phyloP scores from a whole-genome alignment of 1,139 yeast species.

The Suhomyces maxii region DNA sequence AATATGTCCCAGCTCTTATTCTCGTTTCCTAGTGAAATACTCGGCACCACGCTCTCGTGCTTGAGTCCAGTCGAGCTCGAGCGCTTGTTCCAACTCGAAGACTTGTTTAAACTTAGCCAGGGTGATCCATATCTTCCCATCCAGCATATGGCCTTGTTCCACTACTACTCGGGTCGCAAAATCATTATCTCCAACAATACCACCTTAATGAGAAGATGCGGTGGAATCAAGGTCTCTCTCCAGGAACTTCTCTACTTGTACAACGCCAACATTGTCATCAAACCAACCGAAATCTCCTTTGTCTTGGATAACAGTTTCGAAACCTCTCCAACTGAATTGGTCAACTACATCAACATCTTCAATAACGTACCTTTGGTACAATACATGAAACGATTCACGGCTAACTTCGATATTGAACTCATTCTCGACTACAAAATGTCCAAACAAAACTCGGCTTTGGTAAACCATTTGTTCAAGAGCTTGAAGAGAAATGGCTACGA shows the following conservation, averaged over 20 bases:
- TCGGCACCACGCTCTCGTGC: constrained; percentile 16
- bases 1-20: constrained; percentile 6
- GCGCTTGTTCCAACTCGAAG: constrained; percentile 15
- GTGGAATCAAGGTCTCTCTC: constrained; percentile 2
- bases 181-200: constrained; percentile 17
- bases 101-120: constrained; percentile 3
- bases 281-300: constrained; percentile 21
- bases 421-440: constrained; percentile 10
- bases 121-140: constrained; percentile 13
- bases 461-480: constrained; percentile 10
- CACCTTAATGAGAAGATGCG: background rate
- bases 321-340: background rate
- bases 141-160: constrained; percentile 21
- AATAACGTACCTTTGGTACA: background rate
- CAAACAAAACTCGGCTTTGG: constrained; percentile 7
- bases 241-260: constrained; percentile 18
- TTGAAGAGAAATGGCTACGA: constrained; percentile 4
- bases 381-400: constrained; percentile 11
- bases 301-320: constrained; percentile 9
- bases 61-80: constrained; percentile 18
- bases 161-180: constrained; percentile 14
- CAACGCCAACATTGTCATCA: constrained; percentile 17
- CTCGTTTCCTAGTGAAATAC: constrained; percentile 17
- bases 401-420: constrained; percentile 15
- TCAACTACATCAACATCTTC: constrained; percentile 1